phyloP scores from a whole-genome alignment of 495 filamentous ascomycete species.

The Antarctomyces pellizariae region DNA sequence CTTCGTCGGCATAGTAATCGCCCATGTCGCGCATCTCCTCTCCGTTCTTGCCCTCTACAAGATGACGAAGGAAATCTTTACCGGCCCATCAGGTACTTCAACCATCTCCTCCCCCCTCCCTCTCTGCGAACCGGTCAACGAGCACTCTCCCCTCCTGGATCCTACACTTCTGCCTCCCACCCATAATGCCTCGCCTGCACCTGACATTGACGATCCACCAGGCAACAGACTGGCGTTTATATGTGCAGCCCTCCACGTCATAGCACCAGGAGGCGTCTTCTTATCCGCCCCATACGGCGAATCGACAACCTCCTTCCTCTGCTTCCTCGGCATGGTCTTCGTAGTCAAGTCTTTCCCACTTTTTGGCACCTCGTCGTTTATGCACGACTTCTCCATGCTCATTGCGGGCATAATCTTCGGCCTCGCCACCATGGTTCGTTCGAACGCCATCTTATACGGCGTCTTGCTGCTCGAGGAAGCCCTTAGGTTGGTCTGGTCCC shows the following conservation, averaged over 20 bases:
- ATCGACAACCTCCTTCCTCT: slow-evolving; percentile 53
- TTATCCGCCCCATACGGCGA: slow-evolving; percentile 76
- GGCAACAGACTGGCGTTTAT: slow-evolving; percentile 31
- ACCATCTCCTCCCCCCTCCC: no score
- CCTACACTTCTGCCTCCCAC: no score
- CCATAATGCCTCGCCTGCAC: no score
- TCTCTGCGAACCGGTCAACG: no score
- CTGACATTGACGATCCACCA: slow-evolving; percentile 12
- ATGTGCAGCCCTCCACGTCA: slow-evolving; percentile 47
- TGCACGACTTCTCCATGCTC: slow-evolving; percentile 26
- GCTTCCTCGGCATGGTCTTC: slow-evolving; percentile 46
- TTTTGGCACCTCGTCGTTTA: slow-evolving; percentile 7
- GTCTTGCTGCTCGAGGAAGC: slow-evolving; percentile 29
- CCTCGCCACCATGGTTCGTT: slow-evolving; percentile 48
- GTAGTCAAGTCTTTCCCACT: slow-evolving; percentile 33
- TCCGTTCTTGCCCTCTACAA: slow-evolving; percentile 39
- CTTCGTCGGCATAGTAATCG: slow-evolving; percentile 29
- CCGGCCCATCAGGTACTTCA: no score
- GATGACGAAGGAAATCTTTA: slow-evolving; percentile 16
- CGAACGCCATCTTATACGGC: slow-evolving; percentile 76
- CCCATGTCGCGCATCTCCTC: slow-evolving; percentile 39
- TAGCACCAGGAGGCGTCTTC: slow-evolving; percentile 76
- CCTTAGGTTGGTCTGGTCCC: slow-evolving; percentile 10
- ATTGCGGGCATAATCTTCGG: slow-evolving; percentile 45
- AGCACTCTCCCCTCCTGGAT: no score